Conservation (phyloP, 345 rosid genomes). For the Microcos paniculata region DNA sequence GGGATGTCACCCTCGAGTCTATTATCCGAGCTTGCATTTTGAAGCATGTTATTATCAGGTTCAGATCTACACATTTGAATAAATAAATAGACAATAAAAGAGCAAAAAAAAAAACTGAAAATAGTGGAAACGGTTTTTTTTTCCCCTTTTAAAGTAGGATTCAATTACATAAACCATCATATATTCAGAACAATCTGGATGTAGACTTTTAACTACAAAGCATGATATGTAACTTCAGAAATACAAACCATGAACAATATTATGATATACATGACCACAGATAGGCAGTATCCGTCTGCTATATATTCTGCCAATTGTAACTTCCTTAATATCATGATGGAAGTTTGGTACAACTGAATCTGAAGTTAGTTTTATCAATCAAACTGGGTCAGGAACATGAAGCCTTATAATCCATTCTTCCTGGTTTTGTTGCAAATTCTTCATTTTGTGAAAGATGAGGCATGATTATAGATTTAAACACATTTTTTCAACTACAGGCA, state of each 20-base stretch:
- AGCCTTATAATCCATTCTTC: too few relatives aligned
- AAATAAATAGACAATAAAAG: too few relatives aligned
- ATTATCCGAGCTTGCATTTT: slow-evolving; percentile 88
- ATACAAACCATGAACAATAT: neutral
- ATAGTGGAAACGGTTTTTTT: neutral
- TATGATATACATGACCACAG: too few relatives aligned
- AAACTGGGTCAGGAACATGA: too few relatives aligned
- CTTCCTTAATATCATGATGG: neutral
- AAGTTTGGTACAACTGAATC: neutral
- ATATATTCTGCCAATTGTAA: neutral
- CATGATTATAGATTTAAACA: neutral
- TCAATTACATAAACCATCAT: neutral
- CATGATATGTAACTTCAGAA: neutral
- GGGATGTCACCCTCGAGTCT: slow-evolving; percentile 80
- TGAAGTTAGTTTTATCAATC: neutral
- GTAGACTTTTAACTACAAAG: too few relatives aligned
- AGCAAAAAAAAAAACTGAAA: neutral
- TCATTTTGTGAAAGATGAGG: too few relatives aligned
- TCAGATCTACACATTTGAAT: neutral
- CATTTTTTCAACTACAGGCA: slow-evolving; percentile 43
- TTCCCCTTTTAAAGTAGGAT: too few relatives aligned
- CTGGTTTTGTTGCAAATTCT: too few relatives aligned
- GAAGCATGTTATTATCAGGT: slow-evolving; percentile 99
- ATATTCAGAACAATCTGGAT: too few relatives aligned
- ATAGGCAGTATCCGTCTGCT: neutral